These are phyloP conservation scores for peach (Prunus persica) DNA, from an alignment of 306 rosid species.

Conservation along the genomic window DNA sequence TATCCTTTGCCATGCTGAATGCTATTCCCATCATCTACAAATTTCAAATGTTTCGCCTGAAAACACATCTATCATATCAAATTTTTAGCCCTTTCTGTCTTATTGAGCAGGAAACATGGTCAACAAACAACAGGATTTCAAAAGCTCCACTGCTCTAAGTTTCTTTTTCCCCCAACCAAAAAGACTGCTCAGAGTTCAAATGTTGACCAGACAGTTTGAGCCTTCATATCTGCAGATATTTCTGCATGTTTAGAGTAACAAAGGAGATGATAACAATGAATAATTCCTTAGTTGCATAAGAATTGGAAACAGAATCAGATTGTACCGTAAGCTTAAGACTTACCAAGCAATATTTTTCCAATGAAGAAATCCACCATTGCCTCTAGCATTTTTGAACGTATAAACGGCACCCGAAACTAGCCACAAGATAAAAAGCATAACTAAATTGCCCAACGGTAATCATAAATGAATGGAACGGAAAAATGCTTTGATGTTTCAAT, in stretches of 20 bases:
- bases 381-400: constrained; percentile 67
- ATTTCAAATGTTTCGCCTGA: constrained; percentile 7
- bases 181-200: constrained; percentile 1
- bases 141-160: not conserved
- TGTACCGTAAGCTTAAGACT: constrained; percentile 9
- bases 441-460: not conserved
- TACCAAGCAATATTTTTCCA: constrained; percentile 75
- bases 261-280: not conserved
- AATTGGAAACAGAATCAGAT: not conserved
- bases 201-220: constrained; percentile 3
- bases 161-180: not conserved
- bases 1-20: not conserved
- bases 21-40: not conserved
- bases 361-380: constrained; percentile 90
- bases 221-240: constrained; percentile 34
- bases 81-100: constrained; percentile 2
- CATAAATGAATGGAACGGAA: not conserved
- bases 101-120: constrained; percentile 3
- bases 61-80: not conserved
- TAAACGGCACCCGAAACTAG: constrained; percentile 73
- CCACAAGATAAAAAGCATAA: constrained; percentile 15
- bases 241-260: constrained; percentile 2
- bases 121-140: not conserved
- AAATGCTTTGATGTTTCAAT: not conserved
- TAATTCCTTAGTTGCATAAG: not conserved